Percentiles rank a stretch among this genome's conserved stretches.
phyloP scores from a whole-genome alignment of 495 filamentous ascomycete species.

The Podospora pseudocomata region DNA sequence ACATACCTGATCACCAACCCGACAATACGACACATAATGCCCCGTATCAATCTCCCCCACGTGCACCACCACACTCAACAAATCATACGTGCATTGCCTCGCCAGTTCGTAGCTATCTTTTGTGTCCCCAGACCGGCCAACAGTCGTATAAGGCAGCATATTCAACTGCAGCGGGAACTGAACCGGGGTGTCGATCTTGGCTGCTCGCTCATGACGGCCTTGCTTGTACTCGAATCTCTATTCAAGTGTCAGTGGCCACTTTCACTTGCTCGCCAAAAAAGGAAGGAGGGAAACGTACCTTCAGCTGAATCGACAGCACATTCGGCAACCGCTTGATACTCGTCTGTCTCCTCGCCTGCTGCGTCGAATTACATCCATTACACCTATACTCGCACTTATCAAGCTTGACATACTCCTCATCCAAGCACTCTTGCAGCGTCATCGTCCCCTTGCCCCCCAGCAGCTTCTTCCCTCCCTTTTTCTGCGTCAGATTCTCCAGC shows the following conservation, averaged over 20 bases:
- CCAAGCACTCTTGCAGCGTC: constrained; percentile 70
- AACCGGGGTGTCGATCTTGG: constrained; percentile 78
- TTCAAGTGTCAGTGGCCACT: neutral
- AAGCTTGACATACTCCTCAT: constrained; percentile 73
- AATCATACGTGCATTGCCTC: constrained; percentile 67
- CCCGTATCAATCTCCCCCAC: constrained; percentile 81
- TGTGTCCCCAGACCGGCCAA: constrained; percentile 40
- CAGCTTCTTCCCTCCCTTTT: constrained; percentile 43
- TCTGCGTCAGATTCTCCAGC: constrained; percentile 58
- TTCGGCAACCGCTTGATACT: constrained; percentile 76
- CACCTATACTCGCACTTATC: constrained; percentile 79
- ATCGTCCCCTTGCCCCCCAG: constrained; percentile 38
- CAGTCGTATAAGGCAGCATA: constrained; percentile 80
- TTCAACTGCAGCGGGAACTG: constrained; percentile 82
- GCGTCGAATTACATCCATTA: constrained; percentile 63
- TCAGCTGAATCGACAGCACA: constrained; percentile 86
- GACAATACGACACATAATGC: constrained; percentile 84
- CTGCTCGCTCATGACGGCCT: constrained; percentile 53
- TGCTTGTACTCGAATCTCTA: constrained; percentile 77
- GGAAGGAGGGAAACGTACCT: constrained; percentile 50
- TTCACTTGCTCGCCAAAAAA: neutral
- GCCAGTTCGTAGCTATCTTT: constrained; percentile 47
- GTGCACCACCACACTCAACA: constrained; percentile 82
- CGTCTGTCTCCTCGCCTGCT: constrained; percentile 75
- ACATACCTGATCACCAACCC: constrained; percentile 70